Percentiles rank a stretch among this genome's conserved stretches.
Evolutionary conservation across 2,329 filamentous ascomycete genomes (phyloP).

Genomic region (Penicillium sp.): DNA sequence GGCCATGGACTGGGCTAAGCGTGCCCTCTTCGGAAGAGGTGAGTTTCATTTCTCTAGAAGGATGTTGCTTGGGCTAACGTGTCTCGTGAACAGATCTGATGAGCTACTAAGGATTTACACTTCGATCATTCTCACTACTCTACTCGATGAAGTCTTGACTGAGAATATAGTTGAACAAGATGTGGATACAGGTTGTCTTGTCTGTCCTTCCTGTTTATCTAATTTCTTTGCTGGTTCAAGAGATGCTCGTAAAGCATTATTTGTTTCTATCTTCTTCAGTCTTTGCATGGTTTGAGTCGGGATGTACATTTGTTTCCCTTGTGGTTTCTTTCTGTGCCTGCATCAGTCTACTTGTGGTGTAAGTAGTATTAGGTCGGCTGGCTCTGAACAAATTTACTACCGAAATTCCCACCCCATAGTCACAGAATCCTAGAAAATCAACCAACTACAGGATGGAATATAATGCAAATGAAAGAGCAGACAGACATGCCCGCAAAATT

Average conservation of each 20-base stretch:
- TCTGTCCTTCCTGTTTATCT: background rate
- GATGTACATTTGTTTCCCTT: background rate
- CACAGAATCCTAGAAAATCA: no score
- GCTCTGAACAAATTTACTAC: no score
- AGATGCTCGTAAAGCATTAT: background rate
- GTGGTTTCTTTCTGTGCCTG: background rate
- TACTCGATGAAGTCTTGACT: background rate
- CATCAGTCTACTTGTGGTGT: background rate
- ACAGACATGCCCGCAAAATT: background rate
- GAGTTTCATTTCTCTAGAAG: constrained; percentile 35
- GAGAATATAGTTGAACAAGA: background rate
- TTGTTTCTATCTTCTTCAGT: background rate
- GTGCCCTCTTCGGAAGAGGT: constrained; percentile 93
- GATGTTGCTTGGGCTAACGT: background rate
- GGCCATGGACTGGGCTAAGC: constrained; percentile 99
- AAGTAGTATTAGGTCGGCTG: background rate
- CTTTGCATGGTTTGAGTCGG: background rate
- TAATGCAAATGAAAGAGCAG: background rate
- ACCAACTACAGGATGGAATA: background rate
- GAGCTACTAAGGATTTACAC: constrained; percentile 3
- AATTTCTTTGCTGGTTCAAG: constrained; percentile 3
- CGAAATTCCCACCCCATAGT: no score
- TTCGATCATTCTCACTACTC: background rate
- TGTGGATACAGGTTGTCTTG: background rate
- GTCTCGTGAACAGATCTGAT: constrained; percentile 1